A percentile compares a stretch with the other conserved stretches of the same genome.
Conservation (phyloP, 345 rosid genomes). For the Dipteronia dyeriana region DNA sequence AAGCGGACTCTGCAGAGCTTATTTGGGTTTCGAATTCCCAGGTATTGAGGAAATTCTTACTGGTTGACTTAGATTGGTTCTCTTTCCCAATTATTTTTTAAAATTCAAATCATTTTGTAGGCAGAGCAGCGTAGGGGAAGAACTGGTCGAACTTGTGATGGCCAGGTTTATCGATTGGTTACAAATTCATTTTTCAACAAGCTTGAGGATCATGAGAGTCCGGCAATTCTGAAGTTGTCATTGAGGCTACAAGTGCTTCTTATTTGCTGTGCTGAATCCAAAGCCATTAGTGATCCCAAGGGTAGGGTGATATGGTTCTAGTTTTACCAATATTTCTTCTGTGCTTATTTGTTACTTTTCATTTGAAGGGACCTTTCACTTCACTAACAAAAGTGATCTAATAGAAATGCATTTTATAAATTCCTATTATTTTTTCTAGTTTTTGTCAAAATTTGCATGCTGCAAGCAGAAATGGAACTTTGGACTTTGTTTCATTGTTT, state of each 20-base stretch:
- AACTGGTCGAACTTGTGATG: conserved; percentile 97
- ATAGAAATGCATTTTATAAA: neutral
- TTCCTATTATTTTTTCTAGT: neutral
- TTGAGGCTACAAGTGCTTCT: conserved; percentile 84
- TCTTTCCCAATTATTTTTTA: conserved; percentile 13
- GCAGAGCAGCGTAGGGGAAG: conserved; percentile 95
- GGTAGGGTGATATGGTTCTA: conserved; percentile 44
- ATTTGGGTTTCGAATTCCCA: conserved; percentile 94
- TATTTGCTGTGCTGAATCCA: conserved; percentile 80
- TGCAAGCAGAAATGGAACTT: neutral
- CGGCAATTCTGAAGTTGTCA: conserved; percentile 74
- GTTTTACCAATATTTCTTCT: neutral
- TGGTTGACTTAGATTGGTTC: neutral
- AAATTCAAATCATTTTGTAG: conserved; percentile 43
- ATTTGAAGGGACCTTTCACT: neutral
- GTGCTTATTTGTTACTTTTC: conserved; percentile 4
- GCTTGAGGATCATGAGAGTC: conserved; percentile 70
- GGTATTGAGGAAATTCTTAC: conserved; percentile 42
- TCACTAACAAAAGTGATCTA: conserved; percentile 1
- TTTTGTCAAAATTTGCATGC: neutral
- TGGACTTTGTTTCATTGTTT: neutral
- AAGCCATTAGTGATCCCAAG: conserved; percentile 81
- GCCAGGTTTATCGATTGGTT: conserved; percentile 86
- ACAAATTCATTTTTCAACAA: conserved; percentile 68
- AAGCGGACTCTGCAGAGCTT: conserved; percentile 70